phyloP scores from a whole-genome alignment of 2,329 filamentous ascomycete species.

The Exserohilum turcica region DNA sequence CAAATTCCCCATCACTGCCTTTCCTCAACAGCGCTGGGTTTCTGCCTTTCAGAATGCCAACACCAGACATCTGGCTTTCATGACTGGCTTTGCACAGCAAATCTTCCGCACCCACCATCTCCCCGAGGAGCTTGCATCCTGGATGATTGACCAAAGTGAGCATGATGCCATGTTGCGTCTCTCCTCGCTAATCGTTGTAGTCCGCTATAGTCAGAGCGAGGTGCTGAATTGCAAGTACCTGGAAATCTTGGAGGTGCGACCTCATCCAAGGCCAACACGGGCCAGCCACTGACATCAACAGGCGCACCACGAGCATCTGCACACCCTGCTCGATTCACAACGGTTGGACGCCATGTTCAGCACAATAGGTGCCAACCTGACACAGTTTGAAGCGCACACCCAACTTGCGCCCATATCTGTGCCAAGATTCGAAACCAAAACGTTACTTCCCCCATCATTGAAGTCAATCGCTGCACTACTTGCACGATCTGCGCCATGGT shows the following conservation, averaged over 20 bases:
- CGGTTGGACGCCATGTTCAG: constrained; percentile 61
- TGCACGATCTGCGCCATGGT: constrained; percentile 34
- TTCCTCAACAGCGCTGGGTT: constrained; percentile 44
- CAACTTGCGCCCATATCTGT: constrained; percentile 14
- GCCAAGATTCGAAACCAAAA: constrained; percentile 12
- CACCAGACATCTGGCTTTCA: constrained; percentile 48
- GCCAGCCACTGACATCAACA: constrained; percentile 13
- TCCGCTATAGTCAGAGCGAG: constrained; percentile 39
- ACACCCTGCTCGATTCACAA: constrained; percentile 46
- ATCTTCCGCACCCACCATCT: constrained; percentile 46
- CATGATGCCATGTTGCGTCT: neutral
- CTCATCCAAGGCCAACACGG: neutral
- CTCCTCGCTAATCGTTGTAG: constrained; percentile 27
- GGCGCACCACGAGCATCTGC: constrained; percentile 31
- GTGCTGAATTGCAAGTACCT: constrained; percentile 46
- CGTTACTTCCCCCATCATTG: constrained; percentile 27
- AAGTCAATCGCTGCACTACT: constrained; percentile 32
- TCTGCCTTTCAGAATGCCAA: constrained; percentile 34
- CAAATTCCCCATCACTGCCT: constrained; percentile 16
- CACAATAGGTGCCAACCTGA: constrained; percentile 58
- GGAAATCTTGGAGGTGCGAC: constrained; percentile 34
- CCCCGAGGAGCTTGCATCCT: constrained; percentile 47
- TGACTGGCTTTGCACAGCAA: constrained; percentile 50
- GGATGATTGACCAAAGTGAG: constrained; percentile 51
- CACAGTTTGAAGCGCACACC: constrained; percentile 3